Evolutionary conservation across 1,139 yeast genomes (phyloP).

Genomic region (Magnusiomyces tetraspermus): DNA sequence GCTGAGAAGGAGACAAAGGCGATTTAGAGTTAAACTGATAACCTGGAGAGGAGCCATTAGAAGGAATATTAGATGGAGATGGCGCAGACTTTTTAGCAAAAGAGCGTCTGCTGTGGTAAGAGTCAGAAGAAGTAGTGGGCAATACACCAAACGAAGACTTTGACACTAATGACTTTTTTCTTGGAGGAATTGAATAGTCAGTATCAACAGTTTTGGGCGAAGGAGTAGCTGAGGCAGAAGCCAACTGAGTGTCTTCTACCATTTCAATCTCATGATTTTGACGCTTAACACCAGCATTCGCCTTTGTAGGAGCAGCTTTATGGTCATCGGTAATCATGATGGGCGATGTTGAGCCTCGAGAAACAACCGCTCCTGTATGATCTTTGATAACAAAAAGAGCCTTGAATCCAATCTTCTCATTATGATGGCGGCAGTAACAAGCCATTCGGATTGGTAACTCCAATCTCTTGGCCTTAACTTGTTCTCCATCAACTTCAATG

Average conservation of each 20-base stretch:
- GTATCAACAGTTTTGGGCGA: not conserved
- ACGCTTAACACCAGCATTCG: conserved; percentile 11
- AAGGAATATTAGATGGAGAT: not conserved
- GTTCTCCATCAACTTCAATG: conserved; percentile 28
- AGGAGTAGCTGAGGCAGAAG: not conserved
- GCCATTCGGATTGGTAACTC: conserved; percentile 77
- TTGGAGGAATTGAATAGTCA: conserved; percentile 4
- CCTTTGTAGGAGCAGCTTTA: conserved; percentile 36
- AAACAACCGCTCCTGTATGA: conserved; percentile 50
- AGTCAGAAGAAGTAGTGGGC: too few species aligned
- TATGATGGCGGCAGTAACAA: conserved; percentile 92
- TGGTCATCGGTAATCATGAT: conserved; percentile 90
- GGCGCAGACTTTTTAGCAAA: not conserved
- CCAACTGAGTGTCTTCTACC: conserved; percentile 4
- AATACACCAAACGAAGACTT: not conserved
- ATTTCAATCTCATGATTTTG: conserved; percentile 10
- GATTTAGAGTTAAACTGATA: not conserved
- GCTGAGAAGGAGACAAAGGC: not conserved
- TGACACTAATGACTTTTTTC: conserved; percentile 3
- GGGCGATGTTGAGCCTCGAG: conserved; percentile 58
- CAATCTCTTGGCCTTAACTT: conserved; percentile 30
- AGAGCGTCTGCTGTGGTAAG: not conserved
- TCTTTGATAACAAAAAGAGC: conserved; percentile 60
- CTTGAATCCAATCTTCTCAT: conserved; percentile 66
- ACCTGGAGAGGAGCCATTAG: conserved; percentile 9